Conservation (phyloP, 768 basidiomycete species). For the Hebeloma cylindrosporum region DNA sequence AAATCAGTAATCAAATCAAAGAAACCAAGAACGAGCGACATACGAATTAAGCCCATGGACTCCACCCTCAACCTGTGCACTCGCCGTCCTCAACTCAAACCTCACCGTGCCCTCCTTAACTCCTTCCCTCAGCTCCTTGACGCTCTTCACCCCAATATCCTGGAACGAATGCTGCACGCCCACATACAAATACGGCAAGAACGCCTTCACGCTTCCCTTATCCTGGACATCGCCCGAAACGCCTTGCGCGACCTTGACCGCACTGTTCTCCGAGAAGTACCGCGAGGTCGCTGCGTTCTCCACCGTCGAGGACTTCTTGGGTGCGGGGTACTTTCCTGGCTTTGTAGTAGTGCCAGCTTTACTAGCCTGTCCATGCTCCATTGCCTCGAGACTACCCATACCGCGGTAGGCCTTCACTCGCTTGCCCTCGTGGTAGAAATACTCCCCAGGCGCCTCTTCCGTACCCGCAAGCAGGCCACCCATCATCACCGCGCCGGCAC, state of each 20-base stretch:
- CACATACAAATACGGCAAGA: conserved; percentile 80
- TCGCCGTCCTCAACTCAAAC: conserved; percentile 92
- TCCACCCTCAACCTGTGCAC: conserved; percentile 93
- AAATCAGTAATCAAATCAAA: not conserved
- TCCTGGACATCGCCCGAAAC: conserved; percentile 97
- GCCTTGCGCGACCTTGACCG: conserved; percentile 95
- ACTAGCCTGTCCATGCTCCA: conserved; percentile 71
- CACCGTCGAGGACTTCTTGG: conserved; percentile 46
- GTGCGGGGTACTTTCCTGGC: conserved; percentile 47
- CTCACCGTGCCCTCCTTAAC: conserved; percentile 69
- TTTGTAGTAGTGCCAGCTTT: conserved; percentile 24
- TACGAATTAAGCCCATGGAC: conserved; percentile 95
- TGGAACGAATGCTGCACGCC: conserved; percentile 94
- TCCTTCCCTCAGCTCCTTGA: conserved; percentile 63
- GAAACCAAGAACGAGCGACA: conserved; percentile 1
- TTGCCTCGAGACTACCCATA: conserved; percentile 95
- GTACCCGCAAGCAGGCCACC: conserved; percentile 94
- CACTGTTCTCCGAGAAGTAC: conserved; percentile 91
- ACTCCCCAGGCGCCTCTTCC: conserved; percentile 96
- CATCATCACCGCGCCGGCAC: conserved; percentile 99
- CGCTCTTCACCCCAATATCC: conserved; percentile 79
- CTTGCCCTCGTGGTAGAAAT: conserved; percentile 99
- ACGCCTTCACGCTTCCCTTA: conserved; percentile 92
- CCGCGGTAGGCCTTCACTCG: conserved; percentile 98
- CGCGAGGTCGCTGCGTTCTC: conserved; percentile 96